These are phyloP conservation scores for Aspergillus hiratsukae DNA, from an alignment of 2,329 filamentous ascomycete species.

Conservation along the genomic window DNA sequence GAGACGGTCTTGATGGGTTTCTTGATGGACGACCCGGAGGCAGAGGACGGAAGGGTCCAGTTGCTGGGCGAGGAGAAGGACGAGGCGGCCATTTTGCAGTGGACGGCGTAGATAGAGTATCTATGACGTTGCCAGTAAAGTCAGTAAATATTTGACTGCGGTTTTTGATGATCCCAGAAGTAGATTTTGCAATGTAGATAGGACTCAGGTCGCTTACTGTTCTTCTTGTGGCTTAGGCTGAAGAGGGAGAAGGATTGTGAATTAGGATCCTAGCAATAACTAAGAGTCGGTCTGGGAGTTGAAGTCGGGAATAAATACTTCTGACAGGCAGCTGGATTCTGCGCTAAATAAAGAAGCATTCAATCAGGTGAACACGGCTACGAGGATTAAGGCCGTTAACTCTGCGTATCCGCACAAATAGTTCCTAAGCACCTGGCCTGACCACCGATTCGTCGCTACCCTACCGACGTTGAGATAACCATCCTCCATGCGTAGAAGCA, in stretches of 20 bases:
- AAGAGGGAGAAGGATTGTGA: neutral
- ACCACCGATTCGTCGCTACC: neutral
- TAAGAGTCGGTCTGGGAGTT: neutral
- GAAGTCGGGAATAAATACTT: neutral
- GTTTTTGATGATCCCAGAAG: neutral
- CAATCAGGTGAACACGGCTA: neutral
- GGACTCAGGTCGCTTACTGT: neutral
- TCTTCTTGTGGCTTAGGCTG: neutral
- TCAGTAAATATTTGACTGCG: neutral
- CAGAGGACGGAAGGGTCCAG: constrained; percentile 31
- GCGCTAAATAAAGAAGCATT: neutral
- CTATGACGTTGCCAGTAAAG: neutral
- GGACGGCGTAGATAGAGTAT: neutral
- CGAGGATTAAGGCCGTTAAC: neutral
- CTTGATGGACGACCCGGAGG: constrained; percentile 31
- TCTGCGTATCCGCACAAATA: neutral
- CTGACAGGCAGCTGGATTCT: neutral
- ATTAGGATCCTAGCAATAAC: neutral
- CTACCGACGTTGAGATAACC: neutral
- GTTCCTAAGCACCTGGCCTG: neutral
- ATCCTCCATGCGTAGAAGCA: neutral
- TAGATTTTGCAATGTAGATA: neutral
- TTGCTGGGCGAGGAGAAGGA: constrained; percentile 25
- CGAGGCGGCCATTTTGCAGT: constrained; percentile 14
- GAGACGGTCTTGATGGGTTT: constrained; percentile 37